Percentiles rank a stretch among this genome's conserved stretches.
Evolutionary conservation across 257 asterid species (phyloP).

Genomic region (Scutellaria galericulata): DNA sequence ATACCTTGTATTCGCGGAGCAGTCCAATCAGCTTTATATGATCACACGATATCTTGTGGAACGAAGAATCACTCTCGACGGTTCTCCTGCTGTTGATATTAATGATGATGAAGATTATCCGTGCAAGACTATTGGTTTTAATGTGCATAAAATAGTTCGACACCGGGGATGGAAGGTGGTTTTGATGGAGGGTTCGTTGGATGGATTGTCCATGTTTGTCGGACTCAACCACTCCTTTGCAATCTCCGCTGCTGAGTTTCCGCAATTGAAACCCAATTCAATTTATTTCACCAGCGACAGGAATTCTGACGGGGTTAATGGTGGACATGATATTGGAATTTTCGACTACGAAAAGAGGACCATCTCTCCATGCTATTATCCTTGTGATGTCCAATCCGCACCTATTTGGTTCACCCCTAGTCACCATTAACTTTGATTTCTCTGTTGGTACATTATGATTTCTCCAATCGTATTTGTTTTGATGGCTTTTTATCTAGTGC

Average conservation of each 20-base stretch:
- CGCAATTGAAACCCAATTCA: background rate
- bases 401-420: too few relatives aligned
- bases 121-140: background rate
- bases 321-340: too few relatives aligned
- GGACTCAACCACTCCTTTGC: conserved; percentile 1
- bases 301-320: too few relatives aligned
- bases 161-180: background rate
- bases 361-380: too few relatives aligned
- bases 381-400: too few relatives aligned
- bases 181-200: background rate
- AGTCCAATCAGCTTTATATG: background rate
- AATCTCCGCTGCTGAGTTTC: background rate
- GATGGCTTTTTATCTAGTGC: too few relatives aligned
- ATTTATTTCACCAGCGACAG: background rate
- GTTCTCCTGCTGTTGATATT: background rate
- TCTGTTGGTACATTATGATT: too few relatives aligned
- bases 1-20: background rate
- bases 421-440: too few relatives aligned
- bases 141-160: background rate
- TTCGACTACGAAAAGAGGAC: too few relatives aligned
- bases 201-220: background rate
- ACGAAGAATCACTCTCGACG: background rate
- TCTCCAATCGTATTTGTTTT: too few relatives aligned
- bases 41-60: background rate
- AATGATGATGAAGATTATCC: background rate